phyloP scores from a whole-genome alignment of 108 stramenopile genomes.

The Skeletonema potamos region DNA sequence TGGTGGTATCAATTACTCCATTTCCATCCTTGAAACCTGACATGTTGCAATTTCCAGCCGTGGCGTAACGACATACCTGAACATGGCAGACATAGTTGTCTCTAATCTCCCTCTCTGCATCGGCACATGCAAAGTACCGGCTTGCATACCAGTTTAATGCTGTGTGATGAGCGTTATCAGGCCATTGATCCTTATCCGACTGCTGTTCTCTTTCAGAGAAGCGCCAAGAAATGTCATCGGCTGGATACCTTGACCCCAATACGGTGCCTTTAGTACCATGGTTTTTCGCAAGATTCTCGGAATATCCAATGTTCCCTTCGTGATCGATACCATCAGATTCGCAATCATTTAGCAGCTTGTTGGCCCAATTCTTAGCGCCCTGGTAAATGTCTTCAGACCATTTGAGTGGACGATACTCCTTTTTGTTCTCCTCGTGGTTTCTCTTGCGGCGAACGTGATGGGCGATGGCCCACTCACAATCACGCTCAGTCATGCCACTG shows the following conservation, averaged over 20 bases:
- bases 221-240: slow-evolving; percentile 16
- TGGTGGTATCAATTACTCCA: neutral
- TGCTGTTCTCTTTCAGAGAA: slow-evolving; percentile 23
- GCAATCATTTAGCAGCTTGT: neutral
- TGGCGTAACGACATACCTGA: slow-evolving; percentile 22
- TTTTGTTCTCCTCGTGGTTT: slow-evolving; percentile 9
- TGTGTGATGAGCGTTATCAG: slow-evolving; percentile 20
- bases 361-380: slow-evolving; percentile 15
- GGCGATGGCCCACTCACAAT: neutral
- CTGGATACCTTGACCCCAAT: slow-evolving; percentile 3
- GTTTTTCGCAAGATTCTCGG: slow-evolving; percentile 36
- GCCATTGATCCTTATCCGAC: slow-evolving; percentile 14
- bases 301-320: slow-evolving; percentile 2
- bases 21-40: neutral
- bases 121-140: slow-evolving; percentile 22
- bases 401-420: slow-evolving; percentile 7
- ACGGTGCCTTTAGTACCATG: neutral
- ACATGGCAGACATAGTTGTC: slow-evolving; percentile 7
- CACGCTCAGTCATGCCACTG: neutral
- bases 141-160: slow-evolving; percentile 18
- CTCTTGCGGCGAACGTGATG: neutral
- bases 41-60: slow-evolving; percentile 29
- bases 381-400: slow-evolving; percentile 8
- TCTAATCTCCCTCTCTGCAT: slow-evolving; percentile 5
- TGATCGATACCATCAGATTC: slow-evolving; percentile 12